These are phyloP conservation scores for Claviceps fusiformis DNA, from an alignment of 2,329 filamentous ascomycete genomes.

Conservation along the genomic window DNA sequence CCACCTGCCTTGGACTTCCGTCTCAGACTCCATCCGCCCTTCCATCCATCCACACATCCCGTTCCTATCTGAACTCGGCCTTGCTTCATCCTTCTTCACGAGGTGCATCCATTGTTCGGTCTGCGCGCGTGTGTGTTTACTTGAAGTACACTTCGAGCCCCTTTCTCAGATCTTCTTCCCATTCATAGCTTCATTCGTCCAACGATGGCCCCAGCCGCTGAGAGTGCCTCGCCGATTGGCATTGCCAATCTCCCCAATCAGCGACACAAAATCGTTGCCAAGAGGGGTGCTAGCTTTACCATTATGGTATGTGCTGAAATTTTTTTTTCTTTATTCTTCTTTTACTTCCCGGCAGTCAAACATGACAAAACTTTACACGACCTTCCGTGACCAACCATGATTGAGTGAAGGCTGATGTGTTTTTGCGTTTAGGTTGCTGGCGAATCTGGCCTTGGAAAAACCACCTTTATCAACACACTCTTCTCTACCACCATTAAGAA, in stretches of 20 bases:
- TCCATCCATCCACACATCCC: conserved; percentile 1
- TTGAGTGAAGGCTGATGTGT: conserved; percentile 4
- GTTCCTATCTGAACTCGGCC: conserved; percentile 1
- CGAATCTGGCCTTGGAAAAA: conserved; percentile 97
- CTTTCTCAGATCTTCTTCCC: conserved; percentile 1
- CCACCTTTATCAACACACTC: conserved; percentile 99
- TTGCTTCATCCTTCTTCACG: conserved; percentile 4
- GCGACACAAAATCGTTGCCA: conserved; percentile 61
- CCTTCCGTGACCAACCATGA: background rate
- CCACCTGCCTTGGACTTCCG: conserved; percentile 4
- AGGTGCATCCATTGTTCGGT: conserved; percentile 1
- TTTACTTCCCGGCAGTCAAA: background rate
- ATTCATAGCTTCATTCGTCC: conserved; percentile 11
- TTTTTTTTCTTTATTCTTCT: no score
- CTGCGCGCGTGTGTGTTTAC: background rate
- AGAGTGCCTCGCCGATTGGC: conserved; percentile 55
- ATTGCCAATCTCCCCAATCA: conserved; percentile 64
- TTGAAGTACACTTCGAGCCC: background rate
- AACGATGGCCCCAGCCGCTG: conserved; percentile 43
- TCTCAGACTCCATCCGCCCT: conserved; percentile 6
- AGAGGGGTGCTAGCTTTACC: conserved; percentile 93
- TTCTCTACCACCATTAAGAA: conserved; percentile 99
- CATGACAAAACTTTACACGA: background rate
- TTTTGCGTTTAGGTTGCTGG: conserved; percentile 62
- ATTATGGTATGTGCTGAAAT: conserved; percentile 62